Evolutionary conservation across 1,284 basidiomycete genomes (phyloP), one percentile per base, ranked within the genome.

Genomic region (Ustilago hordei): DNA sequence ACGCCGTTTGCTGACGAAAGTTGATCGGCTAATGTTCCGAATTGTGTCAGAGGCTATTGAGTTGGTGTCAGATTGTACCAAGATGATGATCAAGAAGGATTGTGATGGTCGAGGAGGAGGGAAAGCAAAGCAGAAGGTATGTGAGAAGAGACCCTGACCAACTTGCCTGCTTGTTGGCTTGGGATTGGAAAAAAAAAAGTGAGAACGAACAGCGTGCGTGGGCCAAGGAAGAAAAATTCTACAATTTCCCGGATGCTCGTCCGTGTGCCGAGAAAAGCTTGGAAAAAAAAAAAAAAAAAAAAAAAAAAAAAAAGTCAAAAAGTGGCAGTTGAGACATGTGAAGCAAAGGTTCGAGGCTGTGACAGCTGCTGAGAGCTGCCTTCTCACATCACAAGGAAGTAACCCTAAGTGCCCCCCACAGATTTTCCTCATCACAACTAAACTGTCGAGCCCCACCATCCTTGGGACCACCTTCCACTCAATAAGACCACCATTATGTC

Each of bases 191-290:
- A 19, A 19, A 19, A 36, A 41, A 41, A 41, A 41, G 39, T 13
- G 39, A 13, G 36, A 39, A 28, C 23, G 23, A 28, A 28, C 23
- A 28, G 23, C 23, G 23, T 50, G 48, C 28, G 47, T 28, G 56
- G 55, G 36, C 35, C 31, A 28, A 19, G 52, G 41, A 65, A 54
- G 56, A 58, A 64, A 64, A 64, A 35, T 53, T 58, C 55, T 48
- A 64, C 58, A 64, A 53, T 64, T 58, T 48, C 41, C 32, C 28
- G 17, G 4, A 35, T 17, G 41, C 39, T 43, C 55, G 55, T 15
- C 55, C 55, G 55, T 56, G 11, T 61, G 50, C 41, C 52, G 50
- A 54, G 60, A 62, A 62, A 60, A 56, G 39, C 11, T 45, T 4
- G 15, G n/a, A 58, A 58, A 48, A 50, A 19, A 19, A 1, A 58